Conservation (phyloP, 148 eudicot species). For the Selenicereus undatus region DNA sequence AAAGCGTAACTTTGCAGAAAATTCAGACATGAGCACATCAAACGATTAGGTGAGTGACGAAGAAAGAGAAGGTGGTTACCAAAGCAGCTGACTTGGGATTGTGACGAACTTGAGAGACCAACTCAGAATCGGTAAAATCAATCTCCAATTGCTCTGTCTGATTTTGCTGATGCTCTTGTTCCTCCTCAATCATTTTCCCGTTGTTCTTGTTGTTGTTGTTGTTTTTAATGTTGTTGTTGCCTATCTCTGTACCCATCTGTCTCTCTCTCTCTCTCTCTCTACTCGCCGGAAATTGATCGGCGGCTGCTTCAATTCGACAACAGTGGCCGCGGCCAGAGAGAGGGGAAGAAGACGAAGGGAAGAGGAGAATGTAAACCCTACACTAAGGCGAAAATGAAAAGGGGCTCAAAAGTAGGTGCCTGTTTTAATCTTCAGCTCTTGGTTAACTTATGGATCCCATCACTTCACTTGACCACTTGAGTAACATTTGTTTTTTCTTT, state of each 20-base stretch:
- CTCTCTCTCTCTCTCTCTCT: neutral
- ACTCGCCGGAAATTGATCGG: neutral
- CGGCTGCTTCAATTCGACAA: too few species aligned
- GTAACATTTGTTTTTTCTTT: too few species aligned
- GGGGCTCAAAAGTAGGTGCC: too few species aligned
- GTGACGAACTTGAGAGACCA: slow-evolving; percentile 37
- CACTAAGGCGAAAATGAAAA: too few species aligned
- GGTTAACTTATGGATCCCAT: too few species aligned
- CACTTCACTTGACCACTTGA: too few species aligned
- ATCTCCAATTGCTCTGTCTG: slow-evolving; percentile 33
- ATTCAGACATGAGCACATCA: too few species aligned
- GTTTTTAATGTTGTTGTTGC: slow-evolving; percentile 3
- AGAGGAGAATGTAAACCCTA: too few species aligned
- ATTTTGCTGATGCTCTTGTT: slow-evolving; percentile 8
- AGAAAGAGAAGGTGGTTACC: slow-evolving; percentile 27
- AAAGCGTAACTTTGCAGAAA: too few species aligned
- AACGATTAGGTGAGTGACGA: too few species aligned
- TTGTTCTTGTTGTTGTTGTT: neutral
- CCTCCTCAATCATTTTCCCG: slow-evolving; percentile 12
- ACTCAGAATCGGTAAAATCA: slow-evolving; percentile 38
- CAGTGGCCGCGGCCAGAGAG: neutral
- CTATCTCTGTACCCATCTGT: slow-evolving; percentile 42
- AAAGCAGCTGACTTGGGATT: slow-evolving; percentile 41
- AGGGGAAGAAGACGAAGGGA: too few species aligned
- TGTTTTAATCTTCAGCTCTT: too few species aligned